Base-by-base conservation (phyloP, 2,329 filamentous ascomycete genomes). In the Gnomoniopsis sp. region DNA sequence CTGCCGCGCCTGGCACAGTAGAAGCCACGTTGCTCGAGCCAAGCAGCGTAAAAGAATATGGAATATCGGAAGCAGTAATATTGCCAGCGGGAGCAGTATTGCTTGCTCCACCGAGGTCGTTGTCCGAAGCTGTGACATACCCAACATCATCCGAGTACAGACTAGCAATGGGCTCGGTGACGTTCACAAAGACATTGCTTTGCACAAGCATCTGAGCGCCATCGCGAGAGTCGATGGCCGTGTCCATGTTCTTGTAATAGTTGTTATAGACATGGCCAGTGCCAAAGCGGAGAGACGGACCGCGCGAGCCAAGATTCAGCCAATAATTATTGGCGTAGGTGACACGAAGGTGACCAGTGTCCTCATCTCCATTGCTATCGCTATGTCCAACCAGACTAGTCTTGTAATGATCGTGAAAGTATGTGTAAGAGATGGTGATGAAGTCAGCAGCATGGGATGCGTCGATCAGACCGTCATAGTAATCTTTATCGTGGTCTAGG, bases 361-460 rank as follows among this genome's bases (percentile, higher is more conserved):
- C 77, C 23, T 58, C 51, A 19, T 66, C 73, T 17, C 46, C 46
- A 74, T 86, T 86, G 72, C 59, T 77, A 75, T 87, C 81, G n/a
- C 77, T 81, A 78, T 87, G 84, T 41, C 82, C 84, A 61, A 86
- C 74, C 12, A 87, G 77, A 0, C 81, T 84, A 49, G 76, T 80
- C 72, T 87, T 87, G 74, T 76, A 86, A 76, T 86, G 82, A 58
- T 85, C 70, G 53, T 70, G 67, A 21, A 70, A 51, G 49, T 66
- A 65, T 2, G 67, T 72, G 71, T 63, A 38, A 1, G 57, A 58
- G 53, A 69, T 59, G 26, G 68, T 80, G 61, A 80, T 69, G 65
- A 70, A 83, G 71, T 84, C 80, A 12, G 75, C 71, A 26, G 75
- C 81, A 69, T 83, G 80, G 53, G 77, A 83, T 44, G 84, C 70